Percentiles rank a stretch among this genome's conserved stretches.
Evolutionary conservation across 768 basidiomycete genomes (phyloP).

Genomic region (Mycena kentingensis): DNA sequence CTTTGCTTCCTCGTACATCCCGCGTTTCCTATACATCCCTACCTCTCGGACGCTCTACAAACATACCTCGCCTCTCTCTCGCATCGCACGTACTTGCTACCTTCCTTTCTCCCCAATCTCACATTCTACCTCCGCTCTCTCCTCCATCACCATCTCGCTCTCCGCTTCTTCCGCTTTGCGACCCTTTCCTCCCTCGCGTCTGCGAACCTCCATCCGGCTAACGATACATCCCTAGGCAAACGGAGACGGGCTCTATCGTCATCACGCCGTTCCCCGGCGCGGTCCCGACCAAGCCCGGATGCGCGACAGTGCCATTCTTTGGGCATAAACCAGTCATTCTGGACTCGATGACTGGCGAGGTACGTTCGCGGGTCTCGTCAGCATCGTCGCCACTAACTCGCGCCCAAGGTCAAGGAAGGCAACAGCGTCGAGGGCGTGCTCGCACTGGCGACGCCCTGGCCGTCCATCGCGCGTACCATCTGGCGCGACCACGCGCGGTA

Average conservation of each 20-base stretch:
- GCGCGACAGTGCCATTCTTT: slow-evolving; percentile 97
- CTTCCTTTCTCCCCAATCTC: neutral
- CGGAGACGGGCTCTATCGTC: slow-evolving; percentile 95
- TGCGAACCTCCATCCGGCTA: neutral
- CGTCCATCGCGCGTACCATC: slow-evolving; percentile 90
- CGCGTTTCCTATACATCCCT: too few relatives aligned
- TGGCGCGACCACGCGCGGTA: slow-evolving; percentile 89
- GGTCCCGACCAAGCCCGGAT: slow-evolving; percentile 92
- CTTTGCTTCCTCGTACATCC: too few relatives aligned
- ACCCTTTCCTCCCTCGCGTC: neutral
- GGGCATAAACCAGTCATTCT: slow-evolving; percentile 89
- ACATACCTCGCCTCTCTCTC: too few relatives aligned
- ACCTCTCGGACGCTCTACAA: too few relatives aligned
- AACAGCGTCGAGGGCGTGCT: slow-evolving; percentile 91
- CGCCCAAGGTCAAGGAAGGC: slow-evolving; percentile 55
- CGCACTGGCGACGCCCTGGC: slow-evolving; percentile 87
- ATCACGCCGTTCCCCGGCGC: slow-evolving; percentile 96
- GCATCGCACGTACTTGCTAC: slow-evolving; percentile 1
- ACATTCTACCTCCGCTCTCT: neutral
- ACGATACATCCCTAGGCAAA: slow-evolving; percentile 62
- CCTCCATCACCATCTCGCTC: too few relatives aligned
- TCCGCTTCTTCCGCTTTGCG: neutral
- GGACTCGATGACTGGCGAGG: slow-evolving; percentile 78
- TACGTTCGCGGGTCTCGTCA: slow-evolving; percentile 23
- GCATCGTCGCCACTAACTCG: neutral